A percentile compares a stretch with the other conserved stretches of the same genome.
phyloP scores from a whole-genome alignment of 2,329 filamentous ascomycete genomes.

The Cytospora piceae region DNA sequence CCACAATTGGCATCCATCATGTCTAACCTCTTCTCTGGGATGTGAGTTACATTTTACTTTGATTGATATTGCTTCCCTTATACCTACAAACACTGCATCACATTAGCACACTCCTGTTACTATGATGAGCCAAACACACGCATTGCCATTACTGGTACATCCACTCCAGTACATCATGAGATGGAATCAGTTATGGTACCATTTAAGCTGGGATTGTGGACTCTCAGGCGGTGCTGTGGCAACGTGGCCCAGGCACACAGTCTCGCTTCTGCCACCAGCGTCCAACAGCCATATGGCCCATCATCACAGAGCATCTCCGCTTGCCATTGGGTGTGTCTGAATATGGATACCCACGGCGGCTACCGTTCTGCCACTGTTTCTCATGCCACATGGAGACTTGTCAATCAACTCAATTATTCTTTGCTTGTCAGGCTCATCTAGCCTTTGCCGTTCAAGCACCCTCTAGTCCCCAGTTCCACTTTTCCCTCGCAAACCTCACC shows the following conservation, averaged over 20 bases:
- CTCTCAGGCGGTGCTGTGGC: conserved; percentile 1
- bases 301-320: background rate
- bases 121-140: background rate
- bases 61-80: conserved; percentile 18
- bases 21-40: conserved; percentile 66
- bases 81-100: conserved; percentile 1
- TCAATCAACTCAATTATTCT: background rate
- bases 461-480: conserved; percentile 19
- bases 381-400: conserved; percentile 4
- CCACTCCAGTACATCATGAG: background rate
- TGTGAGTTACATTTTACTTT: conserved; percentile 50
- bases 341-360: background rate
- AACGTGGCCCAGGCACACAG: conserved; percentile 2
- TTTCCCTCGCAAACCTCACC: conserved; percentile 19
- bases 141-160: background rate
- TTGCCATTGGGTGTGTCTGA: conserved; percentile 5
- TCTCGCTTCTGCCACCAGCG: conserved; percentile 2
- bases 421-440: background rate
- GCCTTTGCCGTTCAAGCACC: conserved; percentile 3
- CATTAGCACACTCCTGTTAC: background rate
- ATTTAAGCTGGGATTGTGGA: background rate
- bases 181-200: background rate
- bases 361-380: background rate
- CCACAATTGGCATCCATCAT: conserved; percentile 43
- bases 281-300: background rate